phyloP scores from a whole-genome alignment of 1,284 basidiomycete genomes.

The Boletellus deceptivus region DNA sequence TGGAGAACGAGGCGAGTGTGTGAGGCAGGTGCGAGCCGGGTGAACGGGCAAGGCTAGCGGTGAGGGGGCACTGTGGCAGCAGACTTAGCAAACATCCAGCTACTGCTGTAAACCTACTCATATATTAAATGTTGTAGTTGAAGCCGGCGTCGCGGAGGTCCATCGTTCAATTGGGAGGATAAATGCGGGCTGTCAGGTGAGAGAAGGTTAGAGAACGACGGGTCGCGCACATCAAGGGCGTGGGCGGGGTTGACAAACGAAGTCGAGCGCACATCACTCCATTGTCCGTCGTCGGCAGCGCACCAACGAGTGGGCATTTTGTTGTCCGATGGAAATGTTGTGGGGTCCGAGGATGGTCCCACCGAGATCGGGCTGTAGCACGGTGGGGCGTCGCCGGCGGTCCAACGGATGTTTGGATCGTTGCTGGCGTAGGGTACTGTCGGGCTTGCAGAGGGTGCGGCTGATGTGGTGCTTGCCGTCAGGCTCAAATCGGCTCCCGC shows the following conservation, averaged over 20 bases:
- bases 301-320: slow-evolving; percentile 49
- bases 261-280: slow-evolving; percentile 31
- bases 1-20: no score
- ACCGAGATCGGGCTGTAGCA: slow-evolving; percentile 36
- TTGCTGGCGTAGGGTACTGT: slow-evolving; percentile 30
- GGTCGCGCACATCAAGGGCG: background rate
- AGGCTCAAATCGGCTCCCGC: no score
- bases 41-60: no score
- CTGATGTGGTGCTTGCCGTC: slow-evolving; percentile 7
- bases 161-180: slow-evolving; percentile 72
- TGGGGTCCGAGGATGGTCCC: slow-evolving; percentile 46
- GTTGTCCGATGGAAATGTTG: slow-evolving; percentile 45
- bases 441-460: slow-evolving; percentile 18
- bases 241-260: no score
- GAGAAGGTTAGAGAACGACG: background rate
- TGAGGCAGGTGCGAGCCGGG: no score
- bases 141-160: slow-evolving; percentile 84
- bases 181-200: slow-evolving; percentile 57
- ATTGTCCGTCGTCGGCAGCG: slow-evolving; percentile 51
- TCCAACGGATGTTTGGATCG: slow-evolving; percentile 33
- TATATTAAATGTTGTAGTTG: slow-evolving; percentile 87
- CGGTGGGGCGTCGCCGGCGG: slow-evolving; percentile 10
- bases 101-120: no score
- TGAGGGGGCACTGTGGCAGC: no score
- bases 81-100: no score